Evolutionary conservation across 108 stramenopile species (phyloP).

Genomic region (Nannochloropsis gaditana): DNA sequence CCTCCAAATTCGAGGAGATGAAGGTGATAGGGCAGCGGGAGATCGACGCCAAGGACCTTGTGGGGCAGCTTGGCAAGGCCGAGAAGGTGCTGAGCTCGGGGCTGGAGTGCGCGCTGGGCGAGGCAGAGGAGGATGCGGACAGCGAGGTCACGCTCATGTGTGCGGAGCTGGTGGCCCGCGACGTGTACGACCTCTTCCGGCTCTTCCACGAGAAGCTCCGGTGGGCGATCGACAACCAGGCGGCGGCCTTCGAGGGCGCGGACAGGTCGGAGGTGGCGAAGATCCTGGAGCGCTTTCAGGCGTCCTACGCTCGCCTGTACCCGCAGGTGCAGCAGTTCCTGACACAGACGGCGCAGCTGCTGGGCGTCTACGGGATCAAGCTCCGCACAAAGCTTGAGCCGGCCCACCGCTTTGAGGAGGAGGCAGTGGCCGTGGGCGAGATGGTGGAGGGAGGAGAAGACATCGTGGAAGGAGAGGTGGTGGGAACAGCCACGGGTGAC

Average conservation of each 20-base stretch:
- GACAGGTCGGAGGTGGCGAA: not conserved
- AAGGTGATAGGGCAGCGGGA: not conserved
- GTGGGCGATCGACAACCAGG: not conserved
- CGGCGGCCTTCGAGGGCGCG: not conserved
- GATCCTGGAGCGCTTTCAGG: slow-evolving; percentile 12
- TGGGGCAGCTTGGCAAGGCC: not conserved
- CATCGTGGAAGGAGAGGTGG: not conserved
- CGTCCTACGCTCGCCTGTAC: not conserved
- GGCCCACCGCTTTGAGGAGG: not conserved
- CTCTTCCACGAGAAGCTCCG: slow-evolving; percentile 23
- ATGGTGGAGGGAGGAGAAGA: not conserved
- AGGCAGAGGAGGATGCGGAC: not conserved
- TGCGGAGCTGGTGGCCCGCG: not conserved
- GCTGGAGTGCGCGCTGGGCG: slow-evolving; percentile 14
- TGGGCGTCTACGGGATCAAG: not conserved
- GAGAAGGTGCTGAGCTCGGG: not conserved
- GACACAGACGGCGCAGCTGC: not conserved
- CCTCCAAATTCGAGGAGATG: slow-evolving; percentile 51
- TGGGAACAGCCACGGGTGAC: not conserved
- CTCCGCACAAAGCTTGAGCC: not conserved
- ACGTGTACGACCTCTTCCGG: not conserved
- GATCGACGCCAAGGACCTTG: not conserved
- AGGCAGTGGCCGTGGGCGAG: not conserved
- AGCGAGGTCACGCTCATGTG: not conserved
- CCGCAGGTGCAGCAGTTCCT: not conserved